phyloP scores from a whole-genome alignment of 352 stramenopile species.

The Globisporangium mamillatum region DNA sequence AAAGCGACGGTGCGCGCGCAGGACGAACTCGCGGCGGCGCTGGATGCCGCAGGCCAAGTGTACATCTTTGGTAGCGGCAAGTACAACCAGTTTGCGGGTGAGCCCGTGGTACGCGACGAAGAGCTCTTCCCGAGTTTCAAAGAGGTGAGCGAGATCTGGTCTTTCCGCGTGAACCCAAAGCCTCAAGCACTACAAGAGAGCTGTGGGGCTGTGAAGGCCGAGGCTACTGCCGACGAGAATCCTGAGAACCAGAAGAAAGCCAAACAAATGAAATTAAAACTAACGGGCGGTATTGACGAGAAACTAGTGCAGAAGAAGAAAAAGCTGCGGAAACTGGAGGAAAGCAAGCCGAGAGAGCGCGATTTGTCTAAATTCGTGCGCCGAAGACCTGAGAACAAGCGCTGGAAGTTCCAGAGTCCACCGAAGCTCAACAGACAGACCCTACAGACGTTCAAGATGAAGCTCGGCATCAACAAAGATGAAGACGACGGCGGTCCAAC shows the following conservation, averaged over 20 bases:
- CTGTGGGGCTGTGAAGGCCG: neutral
- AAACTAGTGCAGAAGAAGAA: conserved; percentile 12
- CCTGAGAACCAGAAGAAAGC: conserved; percentile 2
- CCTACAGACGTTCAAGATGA: conserved; percentile 24
- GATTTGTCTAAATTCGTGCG: conserved; percentile 46
- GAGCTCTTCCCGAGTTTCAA: conserved; percentile 60
- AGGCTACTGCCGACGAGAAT: neutral
- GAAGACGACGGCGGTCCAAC: neutral
- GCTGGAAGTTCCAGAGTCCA: conserved; percentile 62
- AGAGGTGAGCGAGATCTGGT: conserved; percentile 64
- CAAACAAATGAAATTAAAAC: neutral
- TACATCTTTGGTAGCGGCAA: conserved; percentile 90
- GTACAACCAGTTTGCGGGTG: conserved; percentile 78
- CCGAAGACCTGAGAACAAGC: conserved; percentile 60
- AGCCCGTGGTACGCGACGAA: conserved; percentile 46
- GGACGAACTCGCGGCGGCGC: conserved; percentile 76
- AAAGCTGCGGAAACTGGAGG: conserved; percentile 9
- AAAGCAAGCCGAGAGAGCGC: conserved; percentile 12
- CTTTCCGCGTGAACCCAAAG: conserved; percentile 36
- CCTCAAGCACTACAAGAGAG: neutral
- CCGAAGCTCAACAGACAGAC: conserved; percentile 50
- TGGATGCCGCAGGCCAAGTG: conserved; percentile 91
- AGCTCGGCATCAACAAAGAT: neutral
- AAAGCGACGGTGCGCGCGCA: conserved; percentile 69
- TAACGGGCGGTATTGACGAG: conserved; percentile 8